phyloP scores from a whole-genome alignment of 2,329 filamentous ascomycete genomes.

The Amauroascus verrucosus region DNA sequence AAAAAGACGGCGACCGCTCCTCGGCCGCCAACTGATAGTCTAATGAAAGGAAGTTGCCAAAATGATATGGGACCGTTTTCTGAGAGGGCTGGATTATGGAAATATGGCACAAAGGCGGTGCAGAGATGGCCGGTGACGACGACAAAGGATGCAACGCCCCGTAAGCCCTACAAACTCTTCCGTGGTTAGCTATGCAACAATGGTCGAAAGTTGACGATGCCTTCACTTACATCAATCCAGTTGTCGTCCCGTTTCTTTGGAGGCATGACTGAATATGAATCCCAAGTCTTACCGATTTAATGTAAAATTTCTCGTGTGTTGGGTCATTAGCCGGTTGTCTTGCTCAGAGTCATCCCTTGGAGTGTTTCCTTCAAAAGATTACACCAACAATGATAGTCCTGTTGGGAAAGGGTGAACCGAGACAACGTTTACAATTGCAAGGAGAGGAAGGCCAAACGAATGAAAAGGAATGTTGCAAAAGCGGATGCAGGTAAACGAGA shows the following conservation, averaged over 20 bases:
- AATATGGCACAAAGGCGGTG: slow-evolving; percentile 33
- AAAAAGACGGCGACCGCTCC: slow-evolving; percentile 24
- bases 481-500: too few relatives aligned
- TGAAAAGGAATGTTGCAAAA: too few relatives aligned
- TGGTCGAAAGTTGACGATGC: background rate
- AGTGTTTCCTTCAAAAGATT: background rate
- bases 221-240: slow-evolving; percentile 20
- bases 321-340: background rate
- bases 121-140: slow-evolving; percentile 36
- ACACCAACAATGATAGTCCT: background rate
- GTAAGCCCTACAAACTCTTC: slow-evolving; percentile 28
- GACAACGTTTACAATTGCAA: too few relatives aligned
- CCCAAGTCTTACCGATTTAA: background rate
- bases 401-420: too few relatives aligned
- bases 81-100: slow-evolving; percentile 28
- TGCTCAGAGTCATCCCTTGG: too few relatives aligned
- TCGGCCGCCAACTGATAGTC: slow-evolving; percentile 21
- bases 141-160: slow-evolving; percentile 35
- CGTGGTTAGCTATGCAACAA: background rate
- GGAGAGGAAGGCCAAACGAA: too few relatives aligned
- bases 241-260: slow-evolving; percentile 19
- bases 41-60: slow-evolving; percentile 23
- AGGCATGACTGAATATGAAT: slow-evolving; percentile 7
- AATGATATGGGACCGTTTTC: slow-evolving; percentile 17
- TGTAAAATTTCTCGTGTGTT: background rate